Conservation (phyloP, 345 rosid species). For the Turnera subulata region DNA sequence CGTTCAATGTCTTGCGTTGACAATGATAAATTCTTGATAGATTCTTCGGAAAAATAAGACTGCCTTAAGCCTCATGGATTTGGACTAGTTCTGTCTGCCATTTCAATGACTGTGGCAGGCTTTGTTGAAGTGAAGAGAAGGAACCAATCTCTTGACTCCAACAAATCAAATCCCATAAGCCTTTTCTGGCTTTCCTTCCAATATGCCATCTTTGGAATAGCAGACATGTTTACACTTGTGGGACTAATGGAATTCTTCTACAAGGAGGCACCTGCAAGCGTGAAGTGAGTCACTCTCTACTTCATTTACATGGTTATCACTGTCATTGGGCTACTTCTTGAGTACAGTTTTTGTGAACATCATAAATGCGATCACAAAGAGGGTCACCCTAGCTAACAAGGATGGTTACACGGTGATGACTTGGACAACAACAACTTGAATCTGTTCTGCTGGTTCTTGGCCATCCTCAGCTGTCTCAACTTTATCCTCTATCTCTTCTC, state of each 20-base stretch:
- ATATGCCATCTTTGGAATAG: constrained; percentile 25
- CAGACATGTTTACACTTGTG: constrained; percentile 33
- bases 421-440: constrained; percentile 18
- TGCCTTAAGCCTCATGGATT: no score
- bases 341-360: constrained; percentile 22
- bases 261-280: constrained; percentile 29
- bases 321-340: constrained; percentile 27
- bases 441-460: constrained; percentile 29
- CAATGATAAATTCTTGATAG: no score
- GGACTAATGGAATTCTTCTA: constrained; percentile 34
- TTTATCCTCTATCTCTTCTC: constrained; percentile 11
- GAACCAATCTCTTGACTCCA: not conserved
- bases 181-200: constrained; percentile 28
- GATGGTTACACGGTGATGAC: constrained; percentile 22
- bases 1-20: no score
- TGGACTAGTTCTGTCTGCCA: constrained; percentile 20
- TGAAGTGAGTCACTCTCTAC: constrained; percentile 31
- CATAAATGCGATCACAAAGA: constrained; percentile 14
- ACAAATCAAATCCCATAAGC: not conserved
- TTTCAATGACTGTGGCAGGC: constrained; percentile 26
- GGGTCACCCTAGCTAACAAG: constrained; percentile 11
- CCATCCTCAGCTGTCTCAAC: constrained; percentile 23
- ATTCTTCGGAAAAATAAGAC: no score
- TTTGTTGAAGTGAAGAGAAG: constrained; percentile 20
- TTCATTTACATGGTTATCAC: constrained; percentile 19